Percentiles rank a stretch among this genome's conserved stretches.
Conservation (phyloP, 352 stramenopile species). For the Pythium aristosporum region DNA sequence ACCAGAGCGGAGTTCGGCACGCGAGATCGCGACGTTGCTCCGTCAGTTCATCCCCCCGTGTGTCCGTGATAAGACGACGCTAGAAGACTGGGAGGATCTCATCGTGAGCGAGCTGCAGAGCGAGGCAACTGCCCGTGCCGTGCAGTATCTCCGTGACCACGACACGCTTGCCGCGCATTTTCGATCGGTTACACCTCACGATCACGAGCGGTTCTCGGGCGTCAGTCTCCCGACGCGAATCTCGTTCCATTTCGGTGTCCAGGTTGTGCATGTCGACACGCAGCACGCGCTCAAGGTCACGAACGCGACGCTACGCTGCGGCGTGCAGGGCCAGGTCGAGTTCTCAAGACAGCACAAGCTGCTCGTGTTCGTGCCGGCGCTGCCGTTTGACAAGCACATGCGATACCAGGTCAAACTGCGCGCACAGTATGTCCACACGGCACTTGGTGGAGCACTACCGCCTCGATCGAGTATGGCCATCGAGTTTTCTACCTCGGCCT, state of each 20-base stretch:
- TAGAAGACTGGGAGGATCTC: conserved; percentile 20
- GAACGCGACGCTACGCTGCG: conserved; percentile 23
- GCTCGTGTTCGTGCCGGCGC: conserved; percentile 33
- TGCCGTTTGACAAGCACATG: conserved; percentile 37
- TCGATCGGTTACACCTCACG: conserved; percentile 8
- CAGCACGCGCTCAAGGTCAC: conserved; percentile 36
- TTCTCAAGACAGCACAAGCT: conserved; percentile 19
- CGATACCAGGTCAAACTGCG: conserved; percentile 35
- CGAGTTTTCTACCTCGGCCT: conserved; percentile 25
- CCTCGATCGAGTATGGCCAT: conserved; percentile 13
- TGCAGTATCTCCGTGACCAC: conserved; percentile 19
- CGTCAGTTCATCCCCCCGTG: neutral
- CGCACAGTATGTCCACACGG: conserved; percentile 30
- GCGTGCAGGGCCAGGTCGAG: conserved; percentile 25
- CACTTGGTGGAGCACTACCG: conserved; percentile 17
- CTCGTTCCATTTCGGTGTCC: conserved; percentile 22
- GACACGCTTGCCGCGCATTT: conserved; percentile 28
- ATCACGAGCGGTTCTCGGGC: conserved; percentile 20
- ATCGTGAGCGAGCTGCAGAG: conserved; percentile 17
- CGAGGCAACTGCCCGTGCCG: conserved; percentile 5
- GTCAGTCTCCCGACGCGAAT: conserved; percentile 9
- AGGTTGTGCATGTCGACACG: conserved; percentile 31
- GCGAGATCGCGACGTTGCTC: conserved; percentile 19
- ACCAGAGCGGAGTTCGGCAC: neutral
- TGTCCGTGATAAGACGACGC: neutral